A percentile compares a stretch with the other conserved stretches of the same genome.
Conservation (phyloP, 495 filamentous ascomycete species). For the Annulohypoxylon bovei region DNA sequence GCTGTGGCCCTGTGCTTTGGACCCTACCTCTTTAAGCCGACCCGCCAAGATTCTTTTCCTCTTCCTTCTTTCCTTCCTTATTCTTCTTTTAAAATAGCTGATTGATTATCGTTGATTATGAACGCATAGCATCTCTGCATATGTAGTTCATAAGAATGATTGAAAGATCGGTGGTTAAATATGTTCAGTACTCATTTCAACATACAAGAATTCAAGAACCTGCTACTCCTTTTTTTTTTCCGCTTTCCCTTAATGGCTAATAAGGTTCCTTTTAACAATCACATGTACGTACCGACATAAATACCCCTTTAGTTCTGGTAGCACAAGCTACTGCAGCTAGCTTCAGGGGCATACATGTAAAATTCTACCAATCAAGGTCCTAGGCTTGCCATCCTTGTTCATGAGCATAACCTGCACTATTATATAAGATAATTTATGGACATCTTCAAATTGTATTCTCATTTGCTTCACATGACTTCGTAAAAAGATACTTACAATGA, state of each 20-base stretch:
- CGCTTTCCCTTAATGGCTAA: conserved; percentile 21
- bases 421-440: background rate
- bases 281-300: background rate
- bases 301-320: background rate
- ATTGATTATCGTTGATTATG: conserved; percentile 1
- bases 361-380: conserved; percentile 11
- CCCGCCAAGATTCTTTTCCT: background rate
- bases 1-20: conserved; percentile 3
- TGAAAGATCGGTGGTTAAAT: conserved; percentile 3
- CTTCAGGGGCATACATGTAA: conserved; percentile 17
- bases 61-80: background rate
- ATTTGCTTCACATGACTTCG: too few relatives aligned
- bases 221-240: conserved; percentile 23
- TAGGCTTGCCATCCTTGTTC: background rate
- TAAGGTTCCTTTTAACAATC: conserved; percentile 19
- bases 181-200: background rate
- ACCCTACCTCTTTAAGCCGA: background rate
- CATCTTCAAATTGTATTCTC: too few relatives aligned
- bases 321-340: conserved; percentile 3
- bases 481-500: too few relatives aligned
- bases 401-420: background rate
- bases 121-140: conserved; percentile 2
- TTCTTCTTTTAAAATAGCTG: background rate
- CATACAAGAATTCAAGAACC: conserved; percentile 9
- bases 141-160: background rate